These are phyloP conservation scores for Periconia macrospinosa DNA, from an alignment of 2,329 filamentous ascomycete species.

Conservation along the genomic window DNA sequence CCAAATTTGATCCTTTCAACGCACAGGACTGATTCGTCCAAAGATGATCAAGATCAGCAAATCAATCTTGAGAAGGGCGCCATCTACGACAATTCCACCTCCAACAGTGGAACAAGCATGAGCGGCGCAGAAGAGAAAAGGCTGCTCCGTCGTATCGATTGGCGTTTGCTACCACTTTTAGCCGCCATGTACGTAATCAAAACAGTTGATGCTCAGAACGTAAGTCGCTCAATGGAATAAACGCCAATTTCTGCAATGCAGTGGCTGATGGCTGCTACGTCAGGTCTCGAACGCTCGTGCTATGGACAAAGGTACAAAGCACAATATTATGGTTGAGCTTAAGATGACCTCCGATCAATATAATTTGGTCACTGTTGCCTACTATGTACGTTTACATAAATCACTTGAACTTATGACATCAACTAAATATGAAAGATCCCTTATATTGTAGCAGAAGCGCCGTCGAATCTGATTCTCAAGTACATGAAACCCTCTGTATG, in stretches of 20 bases:
- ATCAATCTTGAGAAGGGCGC: too few relatives aligned
- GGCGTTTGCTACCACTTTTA: slow-evolving; percentile 18
- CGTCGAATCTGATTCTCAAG: slow-evolving; percentile 42
- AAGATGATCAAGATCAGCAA: too few relatives aligned
- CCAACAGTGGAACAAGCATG: background rate
- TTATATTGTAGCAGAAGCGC: slow-evolving; percentile 30
- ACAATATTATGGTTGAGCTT: slow-evolving; percentile 22
- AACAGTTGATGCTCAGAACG: slow-evolving; percentile 25
- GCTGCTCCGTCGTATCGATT: slow-evolving; percentile 30
- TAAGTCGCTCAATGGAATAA: background rate
- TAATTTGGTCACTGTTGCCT: slow-evolving; percentile 36
- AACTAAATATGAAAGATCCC: slow-evolving; percentile 12
- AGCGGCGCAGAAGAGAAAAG: slow-evolving; percentile 49
- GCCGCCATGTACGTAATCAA: slow-evolving; percentile 24
- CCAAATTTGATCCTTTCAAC: too few relatives aligned
- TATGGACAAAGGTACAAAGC: slow-evolving; percentile 20
- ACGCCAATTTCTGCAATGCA: too few relatives aligned
- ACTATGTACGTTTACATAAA: slow-evolving; percentile 28
- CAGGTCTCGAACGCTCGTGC: slow-evolving; percentile 16
- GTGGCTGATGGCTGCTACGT: too few relatives aligned
- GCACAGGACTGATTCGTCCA: too few relatives aligned
- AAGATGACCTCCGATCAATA: slow-evolving; percentile 23
- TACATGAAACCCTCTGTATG: slow-evolving; percentile 38
- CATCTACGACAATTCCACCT: too few relatives aligned
- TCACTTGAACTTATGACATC: background rate